Evolutionary conservation across 768 basidiomycete species (phyloP), one percentile per base, ranked within the genome.

Genomic region (Pulveroboletus frians): DNA sequence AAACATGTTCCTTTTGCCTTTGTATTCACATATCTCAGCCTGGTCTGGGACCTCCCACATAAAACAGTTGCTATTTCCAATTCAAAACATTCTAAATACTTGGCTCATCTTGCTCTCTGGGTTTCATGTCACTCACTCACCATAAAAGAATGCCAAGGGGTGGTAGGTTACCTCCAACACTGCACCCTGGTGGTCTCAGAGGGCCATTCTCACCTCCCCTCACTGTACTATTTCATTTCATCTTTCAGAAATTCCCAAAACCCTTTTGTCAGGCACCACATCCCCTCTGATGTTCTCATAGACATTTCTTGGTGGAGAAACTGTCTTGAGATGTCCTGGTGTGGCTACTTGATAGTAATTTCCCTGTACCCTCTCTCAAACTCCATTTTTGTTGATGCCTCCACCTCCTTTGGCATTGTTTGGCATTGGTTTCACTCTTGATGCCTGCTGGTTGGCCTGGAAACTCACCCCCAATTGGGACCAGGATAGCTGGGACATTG

Each of bases 401-500:
- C 46, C 1, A 9, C 34, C 1, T 49, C 34, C 4, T n/a, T n/a
- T n/a, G n/a, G n/a, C n/a, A n/a, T n/a, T n/a, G n/a, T 43, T 42
- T 1, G 36, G 41, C 3, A 48, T 52, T 1, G 76, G 76, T 1
- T 54, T 78, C 11, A 38, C 71, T 1, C 46, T 67, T 3, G 51
- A 68, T 8, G 59, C 56, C 1, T 36, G 42, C 1, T 78, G 74
- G 74, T 52, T 70, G 0, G 68, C 75, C 0, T 77, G 73, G 75
- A 54, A 62, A 26, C 57, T 76, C 3, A 1, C 2, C 1, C 21
- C 23, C 4, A 23, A 23, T 1, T 45, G 44, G 34, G 2, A 0
- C 3, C 6, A 6, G 0, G 21, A 36, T 3, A n/a, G 37, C 1
- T 5, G 38, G 0, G 38, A 48, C 9, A 48, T 48, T 6, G 23